Evolutionary conservation across 2,329 filamentous ascomycete species (phyloP).

Genomic region (Hypoxylon sp.): DNA sequence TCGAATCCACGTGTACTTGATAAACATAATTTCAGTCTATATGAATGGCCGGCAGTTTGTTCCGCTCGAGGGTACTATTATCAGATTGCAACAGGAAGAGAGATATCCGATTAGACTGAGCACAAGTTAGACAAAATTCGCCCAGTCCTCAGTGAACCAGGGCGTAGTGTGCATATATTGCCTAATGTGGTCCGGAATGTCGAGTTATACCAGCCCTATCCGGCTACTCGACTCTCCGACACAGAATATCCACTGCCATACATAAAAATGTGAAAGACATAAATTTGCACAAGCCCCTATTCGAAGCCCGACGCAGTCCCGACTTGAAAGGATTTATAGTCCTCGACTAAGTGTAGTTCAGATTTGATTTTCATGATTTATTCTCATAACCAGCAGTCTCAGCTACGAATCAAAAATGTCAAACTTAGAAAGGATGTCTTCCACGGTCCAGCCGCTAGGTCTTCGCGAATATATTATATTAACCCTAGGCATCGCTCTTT

Average conservation of each 20-base stretch:
- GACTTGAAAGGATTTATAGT: not conserved
- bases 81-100: not conserved
- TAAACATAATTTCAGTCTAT: not conserved
- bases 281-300: not conserved
- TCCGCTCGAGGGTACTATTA: not conserved
- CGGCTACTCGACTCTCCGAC: not conserved
- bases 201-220: not conserved
- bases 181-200: not conserved
- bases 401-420: not conserved
- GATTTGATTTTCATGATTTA: not conserved
- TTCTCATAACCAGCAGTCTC: not conserved
- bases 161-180: not conserved
- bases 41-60: not conserved
- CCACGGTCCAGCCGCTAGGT: not conserved
- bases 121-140: not conserved
- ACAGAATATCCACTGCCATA: not conserved
- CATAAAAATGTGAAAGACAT: constrained; percentile 2
- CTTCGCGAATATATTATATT: not conserved
- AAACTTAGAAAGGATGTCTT: not conserved
- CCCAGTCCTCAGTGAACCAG: no score
- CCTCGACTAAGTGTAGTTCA: not conserved
- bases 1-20: not conserved
- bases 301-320: not conserved
- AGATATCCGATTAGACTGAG: not conserved
- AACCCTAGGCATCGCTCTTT: not conserved